A percentile compares a stretch with the other conserved stretches of the same genome.
Evolutionary conservation across 1,284 basidiomycete genomes (phyloP).

Genomic region (Irpex lacteus): DNA sequence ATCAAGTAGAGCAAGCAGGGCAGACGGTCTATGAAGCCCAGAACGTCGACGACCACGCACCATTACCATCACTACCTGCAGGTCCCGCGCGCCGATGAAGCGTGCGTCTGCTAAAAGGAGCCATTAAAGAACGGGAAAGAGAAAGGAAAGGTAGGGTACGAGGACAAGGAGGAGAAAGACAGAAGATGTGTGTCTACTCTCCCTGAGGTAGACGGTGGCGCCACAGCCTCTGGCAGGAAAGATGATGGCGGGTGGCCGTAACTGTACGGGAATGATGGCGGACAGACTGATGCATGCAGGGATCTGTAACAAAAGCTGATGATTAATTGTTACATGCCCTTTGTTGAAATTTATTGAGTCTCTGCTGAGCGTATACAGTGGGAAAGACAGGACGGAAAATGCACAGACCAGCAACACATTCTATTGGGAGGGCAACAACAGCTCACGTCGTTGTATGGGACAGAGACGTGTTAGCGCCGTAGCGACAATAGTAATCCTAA

Average conservation of each 20-base stretch:
- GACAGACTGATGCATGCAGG: background rate
- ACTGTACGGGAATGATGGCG: background rate
- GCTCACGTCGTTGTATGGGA: background rate
- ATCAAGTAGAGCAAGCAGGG: background rate
- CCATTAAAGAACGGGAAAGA: constrained; percentile 4
- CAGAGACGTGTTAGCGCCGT: background rate
- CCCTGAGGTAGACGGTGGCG: background rate
- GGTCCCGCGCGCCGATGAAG: background rate
- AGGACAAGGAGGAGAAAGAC: background rate
- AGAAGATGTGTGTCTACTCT: background rate
- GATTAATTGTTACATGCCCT: background rate
- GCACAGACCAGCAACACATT: background rate
- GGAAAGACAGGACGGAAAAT: background rate
- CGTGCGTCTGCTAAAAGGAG: background rate
- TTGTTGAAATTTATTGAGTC: background rate
- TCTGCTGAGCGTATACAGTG: background rate
- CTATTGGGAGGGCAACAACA: background rate
- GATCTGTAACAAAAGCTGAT: background rate
- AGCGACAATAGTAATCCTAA: background rate
- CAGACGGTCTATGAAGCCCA: background rate
- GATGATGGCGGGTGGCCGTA: background rate
- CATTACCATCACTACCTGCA: background rate
- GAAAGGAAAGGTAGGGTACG: background rate
- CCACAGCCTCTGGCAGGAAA: background rate
- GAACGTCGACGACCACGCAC: constrained; percentile 1